Evolutionary conservation across 2,329 filamentous ascomycete genomes (phyloP), one percentile per base, ranked within the genome.

Genomic region (Fusarium robinianum): DNA sequence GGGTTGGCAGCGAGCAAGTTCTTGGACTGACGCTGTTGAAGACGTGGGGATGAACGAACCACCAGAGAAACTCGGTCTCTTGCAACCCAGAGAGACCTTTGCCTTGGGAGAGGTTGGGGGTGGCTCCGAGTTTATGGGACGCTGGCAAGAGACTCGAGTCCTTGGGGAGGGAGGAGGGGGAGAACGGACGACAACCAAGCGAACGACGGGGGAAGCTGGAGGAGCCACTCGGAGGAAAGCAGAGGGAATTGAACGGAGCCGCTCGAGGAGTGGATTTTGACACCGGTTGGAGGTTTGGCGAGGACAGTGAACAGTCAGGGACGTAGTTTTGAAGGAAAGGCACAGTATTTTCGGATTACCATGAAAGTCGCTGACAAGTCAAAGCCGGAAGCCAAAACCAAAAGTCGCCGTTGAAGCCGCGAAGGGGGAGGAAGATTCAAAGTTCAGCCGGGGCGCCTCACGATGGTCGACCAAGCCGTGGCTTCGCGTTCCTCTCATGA

Each of bases 401-500:
- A 50, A 41, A 49, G 49, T 57, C 46, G 38, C 57, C 48, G 56
- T 60, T 55, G 45, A 55, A 56, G 53, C 46, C 51, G 55, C 46
- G 51, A 54, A 43, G 43, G 45, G 51, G 44, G 41, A 46, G 54
- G 55, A 46, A 44, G 52, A 57, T n/a, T n/a, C 52, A 62, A 50
- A 60, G 59, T 62, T 62, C 55, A 36, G 53, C 30, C 49, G n/a
- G 30, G 40, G 43, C 54, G 57, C 57, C 46, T 59, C 49, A 49
- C 49, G 44, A 48, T 38, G 40, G 40, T 37, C 32, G 17, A 44
- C 41, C 35, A 26, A 46, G 46, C 41, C 41, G 41, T 43, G 45
- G 53, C 56, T n/a, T 61, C 60, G 54, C 60, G 60, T 63, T 63
- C 56, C 58, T 54, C 61, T 65, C 63, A 67, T 67, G 66, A 67